Evolutionary conservation across 1,284 basidiomycete genomes (phyloP).

Genomic region (Mycena citricolor): DNA sequence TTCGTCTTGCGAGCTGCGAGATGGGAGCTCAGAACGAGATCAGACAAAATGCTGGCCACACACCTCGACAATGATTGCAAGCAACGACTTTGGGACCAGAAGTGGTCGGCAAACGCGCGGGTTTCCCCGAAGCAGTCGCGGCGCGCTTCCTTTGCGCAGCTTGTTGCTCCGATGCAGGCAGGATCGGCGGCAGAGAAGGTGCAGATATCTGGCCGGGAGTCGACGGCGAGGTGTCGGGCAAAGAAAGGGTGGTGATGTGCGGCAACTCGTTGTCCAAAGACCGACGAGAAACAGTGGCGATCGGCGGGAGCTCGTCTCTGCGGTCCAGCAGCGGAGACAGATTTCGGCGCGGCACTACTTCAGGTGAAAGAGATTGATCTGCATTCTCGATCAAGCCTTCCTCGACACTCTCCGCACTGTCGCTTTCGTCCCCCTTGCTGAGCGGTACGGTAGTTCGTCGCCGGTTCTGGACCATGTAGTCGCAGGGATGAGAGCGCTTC

Average conservation of each 20-base stretch:
- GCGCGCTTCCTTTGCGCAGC: conserved; percentile 63
- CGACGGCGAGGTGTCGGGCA: conserved; percentile 52
- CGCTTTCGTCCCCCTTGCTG: conserved; percentile 62
- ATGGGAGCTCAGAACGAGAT: conserved; percentile 19
- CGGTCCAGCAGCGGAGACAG: conserved; percentile 40
- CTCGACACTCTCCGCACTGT: conserved; percentile 62
- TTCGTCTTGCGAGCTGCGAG: conserved; percentile 79
- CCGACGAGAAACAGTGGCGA: conserved; percentile 30
- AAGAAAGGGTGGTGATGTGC: conserved; percentile 65
- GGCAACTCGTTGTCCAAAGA: conserved; percentile 66
- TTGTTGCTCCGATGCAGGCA: conserved; percentile 61
- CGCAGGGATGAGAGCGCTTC: conserved; percentile 72
- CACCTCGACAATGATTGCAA: conserved; percentile 81
- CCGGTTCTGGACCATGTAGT: conserved; percentile 75
- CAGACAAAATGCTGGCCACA: conserved; percentile 30
- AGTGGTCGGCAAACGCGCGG: conserved; percentile 53
- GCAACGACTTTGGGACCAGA: conserved; percentile 81
- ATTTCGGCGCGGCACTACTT: conserved; percentile 57
- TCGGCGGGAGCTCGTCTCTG: conserved; percentile 33
- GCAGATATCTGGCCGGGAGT: conserved; percentile 57
- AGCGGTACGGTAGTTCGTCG: conserved; percentile 55
- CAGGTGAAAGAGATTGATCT: conserved; percentile 66
- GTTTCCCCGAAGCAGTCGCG: conserved; percentile 65
- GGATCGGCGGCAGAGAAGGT: conserved; percentile 56
- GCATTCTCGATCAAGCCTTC: conserved; percentile 56